A percentile compares a stretch with the other conserved stretches of the same genome.
Evolutionary conservation across 1,284 basidiomycete genomes (phyloP).

Genomic region (Stereum hirsutum): DNA sequence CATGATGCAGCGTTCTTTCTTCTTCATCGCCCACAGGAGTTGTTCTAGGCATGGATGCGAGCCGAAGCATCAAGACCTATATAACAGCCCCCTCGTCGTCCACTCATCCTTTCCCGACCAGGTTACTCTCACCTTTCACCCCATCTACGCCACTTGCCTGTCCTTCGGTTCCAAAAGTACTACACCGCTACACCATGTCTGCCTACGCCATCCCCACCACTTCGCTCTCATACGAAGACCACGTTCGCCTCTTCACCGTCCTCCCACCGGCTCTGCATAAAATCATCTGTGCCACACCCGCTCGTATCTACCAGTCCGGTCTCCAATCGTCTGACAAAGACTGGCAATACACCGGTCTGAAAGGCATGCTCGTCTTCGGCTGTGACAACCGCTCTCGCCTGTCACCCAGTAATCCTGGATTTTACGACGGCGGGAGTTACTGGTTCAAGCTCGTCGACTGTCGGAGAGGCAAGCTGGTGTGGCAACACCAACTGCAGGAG

Average conservation of each 20-base stretch:
- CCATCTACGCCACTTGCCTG: not conserved
- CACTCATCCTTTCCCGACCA: not conserved
- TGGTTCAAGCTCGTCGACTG: slow-evolving; percentile 73
- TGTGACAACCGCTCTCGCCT: slow-evolving; percentile 38
- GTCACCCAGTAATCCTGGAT: slow-evolving; percentile 13
- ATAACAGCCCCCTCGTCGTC: not conserved
- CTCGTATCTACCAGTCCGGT: slow-evolving; percentile 45
- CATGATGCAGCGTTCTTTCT: too few species aligned
- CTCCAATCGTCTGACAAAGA: slow-evolving; percentile 35
- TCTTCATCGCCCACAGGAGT: too few species aligned
- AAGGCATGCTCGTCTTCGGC: slow-evolving; percentile 68
- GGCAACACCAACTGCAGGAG: slow-evolving; percentile 82
- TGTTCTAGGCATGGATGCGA: too few species aligned
- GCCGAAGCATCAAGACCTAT: not conserved
- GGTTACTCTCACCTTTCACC: not conserved
- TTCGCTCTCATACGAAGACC: slow-evolving; percentile 14
- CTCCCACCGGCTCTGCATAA: slow-evolving; percentile 18
- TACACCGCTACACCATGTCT: too few species aligned
- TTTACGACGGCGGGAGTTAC: slow-evolving; percentile 30
- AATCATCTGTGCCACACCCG: slow-evolving; percentile 21
- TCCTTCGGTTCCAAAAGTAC: too few species aligned
- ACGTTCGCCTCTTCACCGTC: slow-evolving; percentile 16
- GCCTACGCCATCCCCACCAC: slow-evolving; percentile 1
- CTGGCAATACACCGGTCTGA: slow-evolving; percentile 67
- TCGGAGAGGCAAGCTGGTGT: slow-evolving; percentile 69